phyloP scores from a whole-genome alignment of 1,284 basidiomycete species.

The Porogramme epimiltina region DNA sequence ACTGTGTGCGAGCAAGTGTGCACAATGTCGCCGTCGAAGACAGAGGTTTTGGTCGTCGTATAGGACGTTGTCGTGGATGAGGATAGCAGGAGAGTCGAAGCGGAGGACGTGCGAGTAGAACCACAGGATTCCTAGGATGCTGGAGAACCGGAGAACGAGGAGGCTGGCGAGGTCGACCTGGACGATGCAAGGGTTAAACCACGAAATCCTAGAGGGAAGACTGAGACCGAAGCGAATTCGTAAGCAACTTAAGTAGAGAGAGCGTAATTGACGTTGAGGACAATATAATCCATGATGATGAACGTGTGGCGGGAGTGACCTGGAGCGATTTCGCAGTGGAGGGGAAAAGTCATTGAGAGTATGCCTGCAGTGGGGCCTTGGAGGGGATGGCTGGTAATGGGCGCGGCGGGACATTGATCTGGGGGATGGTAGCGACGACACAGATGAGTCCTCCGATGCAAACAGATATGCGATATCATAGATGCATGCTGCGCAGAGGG shows the following conservation, averaged over 20 bases:
- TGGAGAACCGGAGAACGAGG: slow-evolving; percentile 46
- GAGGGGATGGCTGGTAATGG: slow-evolving; percentile 49
- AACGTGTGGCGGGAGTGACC: slow-evolving; percentile 53
- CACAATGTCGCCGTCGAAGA: slow-evolving; percentile 54
- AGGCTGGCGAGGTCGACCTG: slow-evolving; percentile 48
- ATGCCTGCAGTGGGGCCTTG: slow-evolving; percentile 51
- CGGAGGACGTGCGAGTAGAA: no score
- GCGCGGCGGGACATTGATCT: slow-evolving; percentile 41
- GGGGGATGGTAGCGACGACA: slow-evolving; percentile 48
- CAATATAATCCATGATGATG: slow-evolving; percentile 54
- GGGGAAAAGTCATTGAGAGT: slow-evolving; percentile 54
- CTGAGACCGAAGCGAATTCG: slow-evolving; percentile 51
- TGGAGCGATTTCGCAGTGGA: slow-evolving; percentile 58
- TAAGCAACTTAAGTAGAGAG: slow-evolving; percentile 55
- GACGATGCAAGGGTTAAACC: slow-evolving; percentile 55
- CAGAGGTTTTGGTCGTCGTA: slow-evolving; percentile 44
- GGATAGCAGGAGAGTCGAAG: no score
- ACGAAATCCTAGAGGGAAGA: slow-evolving; percentile 52
- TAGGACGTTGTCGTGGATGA: slow-evolving; percentile 50
- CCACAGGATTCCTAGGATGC: slow-evolving; percentile 56
- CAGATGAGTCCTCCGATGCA: slow-evolving; percentile 51
- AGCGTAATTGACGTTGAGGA: slow-evolving; percentile 51
- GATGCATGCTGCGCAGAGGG: slow-evolving; percentile 48
- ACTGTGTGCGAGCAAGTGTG: no score
- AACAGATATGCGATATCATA: slow-evolving; percentile 50